Conservation (phyloP, 441 rosid species). For the Croton setiger region DNA sequence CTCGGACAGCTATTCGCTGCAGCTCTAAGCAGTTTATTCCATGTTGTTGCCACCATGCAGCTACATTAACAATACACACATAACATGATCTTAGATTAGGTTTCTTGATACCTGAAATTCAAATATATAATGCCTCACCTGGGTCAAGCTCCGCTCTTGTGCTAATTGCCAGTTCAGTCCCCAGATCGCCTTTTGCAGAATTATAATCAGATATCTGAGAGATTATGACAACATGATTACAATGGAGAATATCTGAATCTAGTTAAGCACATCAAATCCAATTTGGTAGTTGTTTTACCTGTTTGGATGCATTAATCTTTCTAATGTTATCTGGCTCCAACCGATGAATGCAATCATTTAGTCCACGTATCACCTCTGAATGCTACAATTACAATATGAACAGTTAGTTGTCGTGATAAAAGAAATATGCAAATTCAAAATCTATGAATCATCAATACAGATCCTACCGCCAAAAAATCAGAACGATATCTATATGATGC, state of each 20-base stretch:
- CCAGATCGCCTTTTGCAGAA: constrained; percentile 76
- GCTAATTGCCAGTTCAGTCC: constrained; percentile 73
- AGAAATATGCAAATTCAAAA: constrained; percentile 1
- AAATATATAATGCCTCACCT: constrained; percentile 34
- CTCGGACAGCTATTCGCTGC: constrained; percentile 69
- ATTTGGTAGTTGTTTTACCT: constrained; percentile 43
- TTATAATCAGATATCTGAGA: constrained; percentile 71
- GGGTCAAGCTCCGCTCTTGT: constrained; percentile 81
- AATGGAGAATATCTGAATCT: background rate
- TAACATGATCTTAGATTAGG: background rate
- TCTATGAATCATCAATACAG: constrained; percentile 12
- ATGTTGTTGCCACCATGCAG: constrained; percentile 90
- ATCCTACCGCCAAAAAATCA: constrained; percentile 68
- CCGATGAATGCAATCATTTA: constrained; percentile 80
- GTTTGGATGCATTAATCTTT: constrained; percentile 81
- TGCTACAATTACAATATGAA: constrained; percentile 38
- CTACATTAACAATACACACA: constrained; percentile 25
- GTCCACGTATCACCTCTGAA: constrained; percentile 78
- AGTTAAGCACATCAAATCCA: background rate
- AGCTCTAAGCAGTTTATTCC: constrained; percentile 85
- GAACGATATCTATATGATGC: constrained; percentile 73
- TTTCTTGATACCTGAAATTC: background rate
- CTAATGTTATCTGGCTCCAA: constrained; percentile 67
- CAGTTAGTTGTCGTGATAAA: background rate
- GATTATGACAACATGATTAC: background rate